A percentile compares a stretch with the other conserved stretches of the same genome.
These are phyloP conservation scores for Austropuccinia psidii DNA, from an alignment of 1,284 basidiomycete genomes.

Conservation along the genomic window DNA sequence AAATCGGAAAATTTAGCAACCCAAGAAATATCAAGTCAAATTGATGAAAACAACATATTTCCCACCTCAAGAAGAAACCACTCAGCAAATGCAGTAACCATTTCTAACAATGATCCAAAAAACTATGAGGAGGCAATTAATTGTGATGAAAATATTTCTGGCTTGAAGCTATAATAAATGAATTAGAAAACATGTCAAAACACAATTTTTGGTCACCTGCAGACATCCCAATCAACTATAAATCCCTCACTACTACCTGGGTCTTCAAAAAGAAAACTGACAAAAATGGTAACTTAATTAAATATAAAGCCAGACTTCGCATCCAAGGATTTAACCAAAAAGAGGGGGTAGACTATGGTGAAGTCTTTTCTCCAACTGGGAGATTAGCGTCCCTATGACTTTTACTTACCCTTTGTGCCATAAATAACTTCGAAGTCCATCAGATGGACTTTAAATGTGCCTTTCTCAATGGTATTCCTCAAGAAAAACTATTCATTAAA, in stretches of 20 bases:
- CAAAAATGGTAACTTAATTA: not conserved
- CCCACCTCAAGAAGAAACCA: not conserved
- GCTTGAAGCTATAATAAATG: not conserved
- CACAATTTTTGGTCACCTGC: not conserved
- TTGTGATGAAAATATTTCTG: not conserved
- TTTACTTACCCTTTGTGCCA: not conserved
- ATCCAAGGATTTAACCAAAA: not conserved
- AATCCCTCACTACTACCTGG: not conserved
- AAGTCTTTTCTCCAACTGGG: slow-evolving; percentile 2
- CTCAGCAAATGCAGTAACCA: not conserved
- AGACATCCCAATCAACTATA: not conserved
- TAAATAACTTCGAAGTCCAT: not conserved
- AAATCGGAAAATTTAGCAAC: not conserved
- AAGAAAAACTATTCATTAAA: not conserved
- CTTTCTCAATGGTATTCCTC: slow-evolving; percentile 5
- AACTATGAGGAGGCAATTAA: not conserved
- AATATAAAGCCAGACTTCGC: slow-evolving; percentile 9
- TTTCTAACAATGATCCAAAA: not conserved
- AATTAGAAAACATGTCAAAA: not conserved
- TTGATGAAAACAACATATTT: not conserved
- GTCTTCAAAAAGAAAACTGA: not conserved
- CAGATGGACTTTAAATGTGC: not conserved
- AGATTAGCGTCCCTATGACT: not conserved
- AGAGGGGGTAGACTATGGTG: not conserved
- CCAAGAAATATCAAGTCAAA: not conserved